phyloP scores from a whole-genome alignment of 805 yeast genomes.

The Brettanomyces nanus region DNA sequence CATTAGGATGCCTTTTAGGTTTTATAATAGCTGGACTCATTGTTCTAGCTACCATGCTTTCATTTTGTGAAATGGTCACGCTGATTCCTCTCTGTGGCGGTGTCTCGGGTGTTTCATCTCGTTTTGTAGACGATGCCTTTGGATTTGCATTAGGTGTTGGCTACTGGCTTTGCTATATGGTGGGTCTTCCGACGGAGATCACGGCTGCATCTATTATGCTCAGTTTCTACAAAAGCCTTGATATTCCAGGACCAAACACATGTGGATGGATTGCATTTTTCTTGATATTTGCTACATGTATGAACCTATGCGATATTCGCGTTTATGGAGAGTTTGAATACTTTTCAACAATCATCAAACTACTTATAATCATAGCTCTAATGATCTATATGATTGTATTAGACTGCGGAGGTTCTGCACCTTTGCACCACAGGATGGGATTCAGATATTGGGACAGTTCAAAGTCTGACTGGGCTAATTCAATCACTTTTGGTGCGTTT shows the following conservation, averaged over 20 bases:
- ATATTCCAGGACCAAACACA: constrained; percentile 42
- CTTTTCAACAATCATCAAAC: constrained; percentile 48
- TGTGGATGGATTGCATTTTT: constrained; percentile 67
- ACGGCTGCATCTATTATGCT: constrained; percentile 75
- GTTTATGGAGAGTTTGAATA: constrained; percentile 72
- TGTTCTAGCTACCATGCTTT: constrained; percentile 60
- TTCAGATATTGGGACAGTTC: constrained; percentile 59
- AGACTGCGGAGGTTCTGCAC: constrained; percentile 49
- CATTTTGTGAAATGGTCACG: constrained; percentile 78
- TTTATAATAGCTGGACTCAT: constrained; percentile 55
- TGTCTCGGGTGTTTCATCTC: constrained; percentile 62
- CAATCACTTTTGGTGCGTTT: constrained; percentile 60
- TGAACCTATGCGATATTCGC: constrained; percentile 62
- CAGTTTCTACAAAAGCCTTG: constrained; percentile 51
- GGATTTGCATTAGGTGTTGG: constrained; percentile 69
- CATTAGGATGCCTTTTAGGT: constrained; percentile 66
- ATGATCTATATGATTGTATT: constrained; percentile 58
- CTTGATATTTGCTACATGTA: constrained; percentile 34
- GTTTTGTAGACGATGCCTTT: constrained; percentile 72
- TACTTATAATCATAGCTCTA: constrained; percentile 42
- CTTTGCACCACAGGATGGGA: constrained; percentile 42
- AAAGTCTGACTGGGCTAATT: constrained; percentile 38
- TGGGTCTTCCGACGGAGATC: constrained; percentile 72
- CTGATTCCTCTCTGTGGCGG: constrained; percentile 74
- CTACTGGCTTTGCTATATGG: constrained; percentile 64